Evolutionary conservation across 305 asterid species (phyloP).

Genomic region (Withania somnifera): DNA sequence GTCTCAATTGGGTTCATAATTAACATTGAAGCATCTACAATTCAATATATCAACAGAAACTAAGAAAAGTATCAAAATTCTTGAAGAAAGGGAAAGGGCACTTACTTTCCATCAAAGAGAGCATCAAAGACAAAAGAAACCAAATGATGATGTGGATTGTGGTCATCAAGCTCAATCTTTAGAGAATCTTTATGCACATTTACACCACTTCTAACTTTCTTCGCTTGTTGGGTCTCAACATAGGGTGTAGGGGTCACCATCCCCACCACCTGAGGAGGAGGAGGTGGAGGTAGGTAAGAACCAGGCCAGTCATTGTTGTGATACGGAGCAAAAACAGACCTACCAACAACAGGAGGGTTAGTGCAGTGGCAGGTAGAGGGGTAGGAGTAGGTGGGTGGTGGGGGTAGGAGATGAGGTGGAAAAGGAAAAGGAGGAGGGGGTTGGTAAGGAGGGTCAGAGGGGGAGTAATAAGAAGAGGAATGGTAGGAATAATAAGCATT

Average conservation of each 20-base stretch:
- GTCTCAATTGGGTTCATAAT: neutral
- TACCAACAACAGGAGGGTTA: slow-evolving; percentile 32
- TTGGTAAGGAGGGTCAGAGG: neutral
- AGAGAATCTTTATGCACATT: slow-evolving; percentile 63
- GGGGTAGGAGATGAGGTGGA: slow-evolving; percentile 27
- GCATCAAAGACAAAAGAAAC: slow-evolving; percentile 66
- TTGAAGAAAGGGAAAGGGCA: neutral
- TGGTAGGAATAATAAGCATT: slow-evolving; percentile 16
- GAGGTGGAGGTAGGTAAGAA: slow-evolving; percentile 12
- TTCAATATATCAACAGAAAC: no score
- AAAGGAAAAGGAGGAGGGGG: slow-evolving; percentile 10
- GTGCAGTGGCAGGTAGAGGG: slow-evolving; percentile 24
- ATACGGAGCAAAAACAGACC: slow-evolving; percentile 32
- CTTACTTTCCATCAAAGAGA: slow-evolving; percentile 57
- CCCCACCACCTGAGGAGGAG: slow-evolving; percentile 16
- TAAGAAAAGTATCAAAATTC: neutral
- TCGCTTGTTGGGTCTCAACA: slow-evolving; percentile 34
- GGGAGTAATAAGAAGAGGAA: neutral
- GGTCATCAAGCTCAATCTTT: slow-evolving; percentile 48
- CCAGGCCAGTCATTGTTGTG: slow-evolving; percentile 12
- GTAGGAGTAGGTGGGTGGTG: slow-evolving; percentile 26
- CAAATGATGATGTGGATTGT: slow-evolving; percentile 40
- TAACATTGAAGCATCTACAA: neutral
- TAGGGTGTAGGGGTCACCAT: slow-evolving; percentile 11
- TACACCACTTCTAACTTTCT: slow-evolving; percentile 55